Base-by-base conservation (phyloP, 768 basidiomycete species). In the Suillus bovinus region DNA sequence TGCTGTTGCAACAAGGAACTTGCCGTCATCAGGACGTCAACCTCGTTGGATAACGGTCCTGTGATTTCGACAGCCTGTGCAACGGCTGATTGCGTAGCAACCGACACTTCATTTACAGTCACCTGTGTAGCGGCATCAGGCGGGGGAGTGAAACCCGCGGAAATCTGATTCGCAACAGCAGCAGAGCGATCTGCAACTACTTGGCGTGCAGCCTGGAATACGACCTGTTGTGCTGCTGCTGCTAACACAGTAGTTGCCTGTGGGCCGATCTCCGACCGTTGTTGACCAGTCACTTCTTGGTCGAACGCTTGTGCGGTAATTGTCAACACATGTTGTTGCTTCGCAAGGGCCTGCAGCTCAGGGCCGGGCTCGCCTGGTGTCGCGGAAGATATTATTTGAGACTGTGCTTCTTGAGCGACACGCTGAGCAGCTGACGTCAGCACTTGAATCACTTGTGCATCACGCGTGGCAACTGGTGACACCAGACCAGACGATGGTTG, bases 21-120 rank as follows among this genome's bases (percentile, higher is more conserved):
- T 44, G 91, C 90, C 4, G 90, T 86, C 69, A 89, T 86, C 68
- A 93, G 81, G 66, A 93, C 90, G 67, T 93, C 90, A 58, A 93
- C 87, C 69, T 91, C 91, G 59, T 86, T 90, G 39, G 89, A 89
- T 46, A 82, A 74, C 17, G 86, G 84, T 34, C 90, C 89, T 44
- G 86, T 86, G 71, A 87, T 84, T 69, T 88, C 89, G 42, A 94
- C 91, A 42, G 92, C 92, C 70, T 88, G 85, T 38, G 91, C 93
- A 63, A 94, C 91, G 22, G 91, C 92, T 17, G 88, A 83, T 70
- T 91, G 87, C 29, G 92, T 84, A 54, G 83, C 83, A 39, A 81
- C 82, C 6, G 84, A 84, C 24, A 84, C 83, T 61, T 85, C 84
- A 61, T 82, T 82, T 53, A 84, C 83, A 5, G 83, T 84, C 29